A percentile compares a stretch with the other conserved stretches of the same genome.
Conservation (phyloP, 2,329 filamentous ascomycete species). For the Mariannaea sp. region DNA sequence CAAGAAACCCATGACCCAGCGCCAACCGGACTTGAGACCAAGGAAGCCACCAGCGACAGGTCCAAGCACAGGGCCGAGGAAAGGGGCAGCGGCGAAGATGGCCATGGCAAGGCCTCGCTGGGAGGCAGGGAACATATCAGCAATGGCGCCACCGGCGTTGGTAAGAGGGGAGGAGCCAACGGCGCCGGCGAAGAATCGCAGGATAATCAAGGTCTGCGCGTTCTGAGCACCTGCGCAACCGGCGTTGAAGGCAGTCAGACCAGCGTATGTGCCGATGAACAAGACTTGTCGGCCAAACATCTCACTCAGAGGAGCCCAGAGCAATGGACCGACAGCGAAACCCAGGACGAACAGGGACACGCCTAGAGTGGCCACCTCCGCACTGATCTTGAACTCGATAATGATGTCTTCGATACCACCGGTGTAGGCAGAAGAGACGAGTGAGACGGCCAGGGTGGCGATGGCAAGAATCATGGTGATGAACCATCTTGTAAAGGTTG, state of each 20-base stretch:
- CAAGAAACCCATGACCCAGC: constrained; percentile 13
- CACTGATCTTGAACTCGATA: neutral
- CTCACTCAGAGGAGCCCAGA: constrained; percentile 7
- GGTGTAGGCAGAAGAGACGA: constrained; percentile 7
- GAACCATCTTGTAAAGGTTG: constrained; percentile 2
- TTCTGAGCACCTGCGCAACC: constrained; percentile 2
- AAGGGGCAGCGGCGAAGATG: constrained; percentile 8
- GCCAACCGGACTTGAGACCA: constrained; percentile 7
- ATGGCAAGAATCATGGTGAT: constrained; percentile 10
- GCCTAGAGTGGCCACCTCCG: constrained; percentile 8
- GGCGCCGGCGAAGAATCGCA: constrained; percentile 7
- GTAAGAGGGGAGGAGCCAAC: constrained; percentile 11
- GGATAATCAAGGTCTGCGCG: neutral
- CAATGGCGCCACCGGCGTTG: constrained; percentile 11
- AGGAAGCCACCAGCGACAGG: constrained; percentile 8
- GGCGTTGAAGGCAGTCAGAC: constrained; percentile 4
- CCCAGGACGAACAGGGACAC: constrained; percentile 12
- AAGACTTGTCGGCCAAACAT: constrained; percentile 9
- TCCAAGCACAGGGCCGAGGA: constrained; percentile 6
- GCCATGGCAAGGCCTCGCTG: constrained; percentile 10
- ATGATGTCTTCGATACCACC: constrained; percentile 7
- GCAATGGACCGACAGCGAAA: constrained; percentile 3
- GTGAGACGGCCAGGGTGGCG: constrained; percentile 10
- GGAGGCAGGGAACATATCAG: constrained; percentile 8
- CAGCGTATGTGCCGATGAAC: constrained; percentile 6